phyloP scores from a whole-genome alignment of 202 grass and related monocot species.

The Panicum hallii region DNA sequence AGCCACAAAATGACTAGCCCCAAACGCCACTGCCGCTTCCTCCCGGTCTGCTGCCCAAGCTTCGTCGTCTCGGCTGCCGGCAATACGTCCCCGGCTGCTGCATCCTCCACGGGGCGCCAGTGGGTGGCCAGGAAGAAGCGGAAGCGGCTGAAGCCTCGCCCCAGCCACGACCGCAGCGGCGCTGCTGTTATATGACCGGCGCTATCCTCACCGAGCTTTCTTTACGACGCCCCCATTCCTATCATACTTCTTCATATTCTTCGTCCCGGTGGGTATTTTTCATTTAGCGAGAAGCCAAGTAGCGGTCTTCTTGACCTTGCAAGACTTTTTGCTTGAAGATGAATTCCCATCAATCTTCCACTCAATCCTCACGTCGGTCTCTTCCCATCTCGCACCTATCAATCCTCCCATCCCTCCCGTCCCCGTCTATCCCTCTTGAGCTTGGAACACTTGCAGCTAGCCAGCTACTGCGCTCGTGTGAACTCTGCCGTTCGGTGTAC shows the following conservation, averaged over 20 bases:
- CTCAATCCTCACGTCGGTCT: not conserved
- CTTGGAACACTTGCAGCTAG: conserved; percentile 12
- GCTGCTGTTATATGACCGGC: not conserved
- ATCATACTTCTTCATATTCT: rapidly evolving
- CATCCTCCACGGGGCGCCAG: not conserved
- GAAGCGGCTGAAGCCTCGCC: conserved; percentile 25
- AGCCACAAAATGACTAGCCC: conserved; percentile 28
- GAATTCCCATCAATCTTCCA: rapidly evolving
- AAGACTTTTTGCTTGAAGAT: conserved; percentile 43
- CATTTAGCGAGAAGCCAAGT: rapidly evolving
- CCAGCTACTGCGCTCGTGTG: not conserved
- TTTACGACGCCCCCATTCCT: rapidly evolving
- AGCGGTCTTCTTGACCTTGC: conserved; percentile 69
- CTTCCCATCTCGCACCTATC: not conserved
- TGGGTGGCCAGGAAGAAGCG: conserved; percentile 30
- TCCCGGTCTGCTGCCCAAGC: conserved; percentile 27
- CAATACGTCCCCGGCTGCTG: not conserved
- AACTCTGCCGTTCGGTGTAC: not conserved
- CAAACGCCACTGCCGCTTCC: not conserved
- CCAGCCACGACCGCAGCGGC: too few species aligned
- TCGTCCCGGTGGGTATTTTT: rapidly evolving
- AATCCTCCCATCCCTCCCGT: not conserved
- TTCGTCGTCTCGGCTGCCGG: not conserved
- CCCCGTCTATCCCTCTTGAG: conserved; percentile 70
- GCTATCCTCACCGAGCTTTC: conserved; percentile 67